Conservation (phyloP, 176 grass and related monocot genomes). For the Areca catechu region DNA sequence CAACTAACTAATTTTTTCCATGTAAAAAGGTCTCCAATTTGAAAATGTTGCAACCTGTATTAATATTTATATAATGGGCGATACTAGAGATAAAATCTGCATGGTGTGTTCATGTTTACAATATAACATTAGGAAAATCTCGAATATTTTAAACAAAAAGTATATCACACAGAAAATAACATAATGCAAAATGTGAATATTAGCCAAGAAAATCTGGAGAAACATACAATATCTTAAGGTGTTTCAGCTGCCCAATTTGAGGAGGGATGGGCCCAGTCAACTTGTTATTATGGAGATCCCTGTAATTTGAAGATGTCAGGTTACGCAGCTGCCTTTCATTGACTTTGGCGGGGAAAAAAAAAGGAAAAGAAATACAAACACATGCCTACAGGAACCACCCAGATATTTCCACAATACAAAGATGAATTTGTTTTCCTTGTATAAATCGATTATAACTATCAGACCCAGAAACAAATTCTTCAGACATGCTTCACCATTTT, state of each 20-base stretch:
- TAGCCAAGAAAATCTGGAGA: neutral
- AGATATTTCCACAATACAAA: neutral
- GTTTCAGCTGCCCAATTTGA: constrained; percentile 88
- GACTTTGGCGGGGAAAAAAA: neutral
- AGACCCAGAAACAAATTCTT: too few species aligned
- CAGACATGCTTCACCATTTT: neutral
- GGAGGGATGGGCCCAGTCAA: constrained; percentile 84
- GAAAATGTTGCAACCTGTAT: too few species aligned
- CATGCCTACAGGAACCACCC: neutral
- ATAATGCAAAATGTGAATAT: neutral
- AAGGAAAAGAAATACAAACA: neutral
- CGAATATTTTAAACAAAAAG: too few species aligned
- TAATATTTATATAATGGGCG: too few species aligned
- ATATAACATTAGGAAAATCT: too few species aligned
- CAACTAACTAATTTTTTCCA: too few species aligned
- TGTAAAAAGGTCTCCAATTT: too few species aligned
- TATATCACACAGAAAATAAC: too few species aligned
- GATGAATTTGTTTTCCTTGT: neutral
- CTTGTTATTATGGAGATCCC: constrained; percentile 99
- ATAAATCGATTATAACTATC: neutral
- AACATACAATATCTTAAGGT: constrained; percentile 87
- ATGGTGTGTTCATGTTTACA: too few species aligned
- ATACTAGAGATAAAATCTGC: too few species aligned
- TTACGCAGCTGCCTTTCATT: neutral
- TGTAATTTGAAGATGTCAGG: constrained; percentile 22